phyloP scores from a whole-genome alignment of 495 filamentous ascomycete genomes.

The Penicillium fimorum region DNA sequence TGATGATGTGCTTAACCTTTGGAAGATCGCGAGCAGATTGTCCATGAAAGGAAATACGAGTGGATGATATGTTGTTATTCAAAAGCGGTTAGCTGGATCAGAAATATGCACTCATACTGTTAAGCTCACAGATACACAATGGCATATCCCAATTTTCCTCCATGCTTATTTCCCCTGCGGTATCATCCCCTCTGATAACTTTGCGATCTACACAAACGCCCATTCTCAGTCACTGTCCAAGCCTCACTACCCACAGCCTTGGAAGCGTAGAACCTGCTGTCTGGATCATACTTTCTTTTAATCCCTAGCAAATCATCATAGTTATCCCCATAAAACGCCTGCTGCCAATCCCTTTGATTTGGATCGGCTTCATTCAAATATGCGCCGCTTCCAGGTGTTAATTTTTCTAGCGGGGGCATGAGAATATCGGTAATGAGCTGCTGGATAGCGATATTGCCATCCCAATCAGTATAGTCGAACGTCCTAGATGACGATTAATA shows the following conservation, averaged over 20 bases:
- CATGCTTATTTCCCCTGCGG: background rate
- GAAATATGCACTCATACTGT: background rate
- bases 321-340: background rate
- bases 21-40: background rate
- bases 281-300: background rate
- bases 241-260: background rate
- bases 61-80: background rate
- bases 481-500: background rate
- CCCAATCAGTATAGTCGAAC: constrained; percentile 9
- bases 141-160: background rate
- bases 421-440: constrained; percentile 15
- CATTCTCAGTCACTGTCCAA: background rate
- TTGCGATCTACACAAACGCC: background rate
- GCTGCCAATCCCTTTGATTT: constrained; percentile 1
- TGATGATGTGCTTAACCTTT: background rate
- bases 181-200: background rate
- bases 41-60: background rate
- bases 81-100: background rate
- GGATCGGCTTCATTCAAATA: constrained; percentile 15
- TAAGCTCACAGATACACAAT: background rate
- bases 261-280: background rate
- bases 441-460: constrained; percentile 1
- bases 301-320: background rate
- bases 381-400: constrained; percentile 9
- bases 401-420: constrained; percentile 6